These are phyloP conservation scores for Staphylotrichum longicolle DNA, from an alignment of 495 filamentous ascomycete genomes.

Conservation along the genomic window DNA sequence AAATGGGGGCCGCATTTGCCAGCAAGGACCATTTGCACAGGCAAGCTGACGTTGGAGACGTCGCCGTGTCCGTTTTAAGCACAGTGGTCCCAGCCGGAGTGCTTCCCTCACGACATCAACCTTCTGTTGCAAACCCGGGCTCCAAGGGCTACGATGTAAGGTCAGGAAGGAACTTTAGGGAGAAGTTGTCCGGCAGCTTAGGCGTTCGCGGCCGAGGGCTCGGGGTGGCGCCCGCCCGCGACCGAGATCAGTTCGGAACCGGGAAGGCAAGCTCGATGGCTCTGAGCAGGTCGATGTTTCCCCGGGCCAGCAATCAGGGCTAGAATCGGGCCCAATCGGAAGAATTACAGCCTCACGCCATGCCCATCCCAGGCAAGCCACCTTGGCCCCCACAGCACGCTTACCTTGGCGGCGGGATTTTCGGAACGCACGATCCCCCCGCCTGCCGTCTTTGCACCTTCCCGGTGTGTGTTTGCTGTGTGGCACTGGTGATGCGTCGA, in stretches of 20 bases:
- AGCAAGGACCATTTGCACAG: too few relatives aligned
- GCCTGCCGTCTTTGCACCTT: not conserved
- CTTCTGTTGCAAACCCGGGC: too few relatives aligned
- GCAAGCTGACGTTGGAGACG: too few relatives aligned
- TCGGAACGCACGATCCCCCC: constrained; percentile 14
- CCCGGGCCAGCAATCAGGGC: not conserved
- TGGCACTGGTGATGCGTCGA: not conserved
- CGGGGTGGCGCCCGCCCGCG: not conserved
- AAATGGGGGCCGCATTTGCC: too few relatives aligned
- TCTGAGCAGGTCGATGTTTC: not conserved
- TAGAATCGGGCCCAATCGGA: constrained; percentile 28
- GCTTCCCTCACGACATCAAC: too few relatives aligned
- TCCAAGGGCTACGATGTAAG: too few relatives aligned
- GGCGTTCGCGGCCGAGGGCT: not conserved
- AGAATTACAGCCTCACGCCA: constrained; percentile 16
- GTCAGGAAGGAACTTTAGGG: not conserved
- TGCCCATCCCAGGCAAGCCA: constrained; percentile 18
- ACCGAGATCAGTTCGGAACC: constrained; percentile 13
- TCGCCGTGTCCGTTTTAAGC: too few relatives aligned
- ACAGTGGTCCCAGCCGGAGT: too few relatives aligned
- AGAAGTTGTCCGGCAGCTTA: not conserved
- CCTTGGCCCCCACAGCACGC: constrained; percentile 22
- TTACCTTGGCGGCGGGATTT: constrained; percentile 23
- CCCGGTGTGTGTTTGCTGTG: not conserved
- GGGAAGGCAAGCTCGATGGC: not conserved